Evolutionary conservation across 805 yeast genomes (phyloP), one percentile per base, ranked within the genome.

Genomic region (Tetrapisispora iriomotensis): DNA sequence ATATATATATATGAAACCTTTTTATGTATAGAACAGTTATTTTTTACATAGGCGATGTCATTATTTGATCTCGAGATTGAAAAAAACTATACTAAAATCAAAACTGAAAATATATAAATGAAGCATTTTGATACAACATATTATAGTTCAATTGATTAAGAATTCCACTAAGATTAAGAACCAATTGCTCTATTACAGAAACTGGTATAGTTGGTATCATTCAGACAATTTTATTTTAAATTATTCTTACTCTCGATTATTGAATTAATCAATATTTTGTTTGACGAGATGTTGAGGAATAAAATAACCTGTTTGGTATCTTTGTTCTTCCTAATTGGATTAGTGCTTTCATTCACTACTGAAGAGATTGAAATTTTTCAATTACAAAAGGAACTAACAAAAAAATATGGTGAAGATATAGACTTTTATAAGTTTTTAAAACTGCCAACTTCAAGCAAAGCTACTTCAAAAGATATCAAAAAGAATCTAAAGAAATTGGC

Each of bases 291-390:
- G 36, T 24, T 33, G 6, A 33, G 24, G 15, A 33, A 24, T 33
- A 33, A 33, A 23, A 12, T 22, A 6, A 23, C 36, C 3, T 15
- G 22, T 4, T 15, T 33, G 17, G 2, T 33, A 2, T 22, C 24
- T 15, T 33, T 54, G 8, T 19, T 55, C 5, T 38, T 52, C 17
- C 26, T 57, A 2, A 31, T 46, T 2, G 31, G 62, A 1, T 47
- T 60, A 9, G 57, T 48, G 8, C 72, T 70, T 4, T 82, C 87
- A 76, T 61, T 60, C 33, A 55, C 77, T 2, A 65, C 77, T 0
- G 77, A 74, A 40, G 96, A 90, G 59, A 68, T 81, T 25, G 96
- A 88, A 62, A 77, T 90, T 40, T 87, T 90, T 65, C 68, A 72
- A 39, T 66, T 85, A 39, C 79, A 78, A 41, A 77, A 79, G 39